Evolutionary conservation across 139 green algal genomes (phyloP).

Genomic region (Desmodesmus armatus): DNA sequence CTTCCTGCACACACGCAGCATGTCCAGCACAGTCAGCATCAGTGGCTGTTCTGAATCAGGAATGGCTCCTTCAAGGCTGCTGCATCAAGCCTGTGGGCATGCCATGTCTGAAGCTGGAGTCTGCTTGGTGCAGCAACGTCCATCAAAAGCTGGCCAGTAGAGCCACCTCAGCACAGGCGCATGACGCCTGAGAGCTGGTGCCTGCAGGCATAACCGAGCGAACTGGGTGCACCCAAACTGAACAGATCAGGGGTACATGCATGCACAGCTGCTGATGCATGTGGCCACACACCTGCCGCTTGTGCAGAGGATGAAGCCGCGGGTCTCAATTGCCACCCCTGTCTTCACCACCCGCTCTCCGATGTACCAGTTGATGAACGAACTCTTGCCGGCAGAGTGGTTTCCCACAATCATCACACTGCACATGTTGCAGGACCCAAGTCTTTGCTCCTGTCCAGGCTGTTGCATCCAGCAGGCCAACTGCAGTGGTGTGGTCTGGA

Average conservation of each 20-base stretch:
- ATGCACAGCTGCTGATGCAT: not conserved
- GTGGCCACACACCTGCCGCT: conserved; percentile 61
- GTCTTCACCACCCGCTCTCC: conserved; percentile 72
- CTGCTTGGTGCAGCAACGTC: no score
- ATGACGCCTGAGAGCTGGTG: no score
- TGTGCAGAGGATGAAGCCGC: conserved; percentile 77
- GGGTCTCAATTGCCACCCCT: conserved; percentile 64
- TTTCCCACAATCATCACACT: conserved; percentile 81
- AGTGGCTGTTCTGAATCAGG: no score
- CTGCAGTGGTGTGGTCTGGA: not conserved
- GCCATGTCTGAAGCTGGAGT: no score
- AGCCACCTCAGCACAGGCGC: no score
- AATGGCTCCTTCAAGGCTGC: no score
- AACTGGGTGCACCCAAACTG: not conserved
- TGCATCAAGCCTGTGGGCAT: no score
- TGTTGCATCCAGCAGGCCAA: not conserved
- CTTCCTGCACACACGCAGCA: conserved; percentile 53
- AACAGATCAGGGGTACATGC: not conserved
- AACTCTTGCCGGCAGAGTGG: conserved; percentile 76
- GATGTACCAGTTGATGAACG: conserved; percentile 86
- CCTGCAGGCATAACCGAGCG: no score
- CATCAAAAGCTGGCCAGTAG: no score
- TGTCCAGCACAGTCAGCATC: no score
- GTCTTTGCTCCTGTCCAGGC: not conserved
- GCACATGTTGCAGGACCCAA: conserved; percentile 1